Evolutionary conservation across 352 stramenopile genomes (phyloP).

Genomic region (Blastocystis hominis): DNA sequence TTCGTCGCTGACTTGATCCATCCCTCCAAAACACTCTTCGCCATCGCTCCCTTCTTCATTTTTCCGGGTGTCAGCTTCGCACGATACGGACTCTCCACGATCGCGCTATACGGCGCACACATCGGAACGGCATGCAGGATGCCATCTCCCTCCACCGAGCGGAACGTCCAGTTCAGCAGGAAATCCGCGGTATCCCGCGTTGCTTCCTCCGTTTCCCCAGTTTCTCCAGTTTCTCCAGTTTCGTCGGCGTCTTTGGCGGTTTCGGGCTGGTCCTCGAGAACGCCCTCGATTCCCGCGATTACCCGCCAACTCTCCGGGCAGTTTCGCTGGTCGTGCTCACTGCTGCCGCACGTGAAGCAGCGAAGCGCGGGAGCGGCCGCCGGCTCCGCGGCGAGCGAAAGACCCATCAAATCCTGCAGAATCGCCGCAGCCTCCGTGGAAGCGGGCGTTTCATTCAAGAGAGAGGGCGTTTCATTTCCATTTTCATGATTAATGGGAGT

Average conservation of each 20-base stretch:
- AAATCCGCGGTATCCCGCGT: constrained; percentile 70
- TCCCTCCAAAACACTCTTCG: constrained; percentile 70
- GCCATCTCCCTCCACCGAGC: constrained; percentile 67
- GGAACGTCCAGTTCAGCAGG: constrained; percentile 72
- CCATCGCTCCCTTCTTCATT: constrained; percentile 75
- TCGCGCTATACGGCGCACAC: constrained; percentile 72
- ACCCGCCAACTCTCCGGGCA: constrained; percentile 52
- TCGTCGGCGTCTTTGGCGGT: not conserved
- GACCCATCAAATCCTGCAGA: not conserved
- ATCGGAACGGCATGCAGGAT: constrained; percentile 74
- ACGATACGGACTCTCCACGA: constrained; percentile 75
- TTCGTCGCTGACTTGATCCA: constrained; percentile 62
- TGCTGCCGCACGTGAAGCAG: constrained; percentile 54
- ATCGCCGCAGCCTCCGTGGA: not conserved
- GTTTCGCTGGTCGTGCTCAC: constrained; percentile 6
- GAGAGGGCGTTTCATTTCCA: not conserved
- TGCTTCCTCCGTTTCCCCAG: constrained; percentile 27
- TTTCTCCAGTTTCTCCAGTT: constrained; percentile 8
- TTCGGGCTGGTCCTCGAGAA: constrained; percentile 4
- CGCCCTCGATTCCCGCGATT: constrained; percentile 17
- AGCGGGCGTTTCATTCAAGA: too few species aligned
- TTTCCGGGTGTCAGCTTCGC: constrained; percentile 72
- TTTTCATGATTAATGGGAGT: too few species aligned
- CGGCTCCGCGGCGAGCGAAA: not conserved
- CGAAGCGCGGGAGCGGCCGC: not conserved